Evolutionary conservation across 768 basidiomycete species (phyloP).

Genomic region (Strobilomyces confusus): DNA sequence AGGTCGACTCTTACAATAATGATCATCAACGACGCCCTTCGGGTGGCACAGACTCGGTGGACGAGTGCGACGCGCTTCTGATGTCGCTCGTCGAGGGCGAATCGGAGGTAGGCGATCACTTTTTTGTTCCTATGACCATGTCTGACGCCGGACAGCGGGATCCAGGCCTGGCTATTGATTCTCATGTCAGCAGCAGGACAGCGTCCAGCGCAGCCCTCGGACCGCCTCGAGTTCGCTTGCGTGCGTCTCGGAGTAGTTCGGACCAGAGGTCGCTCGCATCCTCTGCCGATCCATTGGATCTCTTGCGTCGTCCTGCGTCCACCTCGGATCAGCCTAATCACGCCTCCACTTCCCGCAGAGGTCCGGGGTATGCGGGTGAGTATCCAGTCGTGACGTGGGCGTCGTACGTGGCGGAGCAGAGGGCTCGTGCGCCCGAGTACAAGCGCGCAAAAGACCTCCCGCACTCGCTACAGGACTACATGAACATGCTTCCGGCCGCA

Average conservation of each 20-base stretch:
- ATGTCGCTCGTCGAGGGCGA: neutral
- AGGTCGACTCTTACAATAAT: neutral
- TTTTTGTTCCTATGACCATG: neutral
- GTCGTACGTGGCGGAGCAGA: constrained; percentile 16
- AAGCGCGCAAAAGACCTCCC: constrained; percentile 50
- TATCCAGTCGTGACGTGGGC: constrained; percentile 23
- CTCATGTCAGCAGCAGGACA: constrained; percentile 12
- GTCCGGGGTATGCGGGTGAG: neutral
- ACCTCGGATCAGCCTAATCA: neutral
- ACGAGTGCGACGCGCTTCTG: constrained; percentile 17
- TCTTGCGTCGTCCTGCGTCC: neutral
- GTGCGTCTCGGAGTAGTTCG: neutral
- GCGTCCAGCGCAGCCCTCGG: constrained; percentile 15
- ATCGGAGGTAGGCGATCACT: constrained; percentile 5
- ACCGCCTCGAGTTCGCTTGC: neutral
- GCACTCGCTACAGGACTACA: constrained; percentile 58
- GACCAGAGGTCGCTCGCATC: neutral
- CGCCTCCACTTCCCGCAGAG: neutral
- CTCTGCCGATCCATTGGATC: neutral
- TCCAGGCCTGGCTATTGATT: neutral
- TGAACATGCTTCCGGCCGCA: constrained; percentile 48
- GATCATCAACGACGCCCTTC: neutral
- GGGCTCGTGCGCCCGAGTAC: constrained; percentile 20
- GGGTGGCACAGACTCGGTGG: constrained; percentile 11
- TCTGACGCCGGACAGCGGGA: constrained; percentile 13